Base-by-base conservation (phyloP, 108 stramenopile genomes). In the Pseudonitzschia pungens region DNA sequence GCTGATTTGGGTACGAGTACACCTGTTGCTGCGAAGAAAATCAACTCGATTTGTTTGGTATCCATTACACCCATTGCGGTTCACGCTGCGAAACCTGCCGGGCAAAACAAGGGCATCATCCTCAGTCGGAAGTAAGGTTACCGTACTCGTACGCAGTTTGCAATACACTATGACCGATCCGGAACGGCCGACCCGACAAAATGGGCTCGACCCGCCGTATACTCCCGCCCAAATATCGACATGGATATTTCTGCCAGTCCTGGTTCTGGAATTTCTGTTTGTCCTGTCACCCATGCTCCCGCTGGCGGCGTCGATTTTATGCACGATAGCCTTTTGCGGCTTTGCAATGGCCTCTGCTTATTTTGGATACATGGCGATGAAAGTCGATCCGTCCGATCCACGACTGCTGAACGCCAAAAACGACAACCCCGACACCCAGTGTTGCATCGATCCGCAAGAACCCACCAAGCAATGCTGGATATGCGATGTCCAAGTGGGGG, bases 401-500 rank as follows among this genome's bases (percentile, higher is more conserved):
- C 80, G 90, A 22, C 42, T 70, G 12, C 76, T 67, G 21, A 53
- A 63, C 29, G 52, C 69, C 28, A 60, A 75, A 4, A 48, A 14
- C 51, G 67, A 68, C 22, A 72, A 70, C 63, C 69, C 70, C 33
- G 56, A 36, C 10, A 52, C 59, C 44, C 40, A 65, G n/a, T 14
- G 28, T 6, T 3, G 69, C 50, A 14, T 21, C 43, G 64, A 67
- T 67, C 42, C 66, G 24, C 42, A 77, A 43, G 79, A 80, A 68
- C 54, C 65, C 36, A 88, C 84, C 12, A 93, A 92, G 77, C 90
- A 88, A 75, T 96, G 96, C 75, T 94, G 92, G 92, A 85, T 94
- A 22, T 96, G 96, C 71, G 84, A 88, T 36, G 74, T 73, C 33
- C 77, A 88, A 44, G 93, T 94, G 10, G 70, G 77, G 45, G 66